A percentile compares a stretch with the other conserved stretches of the same genome.
Conservation (phyloP, 371 early-diverging fungal species). For the Zopfochytrium polystomum region DNA sequence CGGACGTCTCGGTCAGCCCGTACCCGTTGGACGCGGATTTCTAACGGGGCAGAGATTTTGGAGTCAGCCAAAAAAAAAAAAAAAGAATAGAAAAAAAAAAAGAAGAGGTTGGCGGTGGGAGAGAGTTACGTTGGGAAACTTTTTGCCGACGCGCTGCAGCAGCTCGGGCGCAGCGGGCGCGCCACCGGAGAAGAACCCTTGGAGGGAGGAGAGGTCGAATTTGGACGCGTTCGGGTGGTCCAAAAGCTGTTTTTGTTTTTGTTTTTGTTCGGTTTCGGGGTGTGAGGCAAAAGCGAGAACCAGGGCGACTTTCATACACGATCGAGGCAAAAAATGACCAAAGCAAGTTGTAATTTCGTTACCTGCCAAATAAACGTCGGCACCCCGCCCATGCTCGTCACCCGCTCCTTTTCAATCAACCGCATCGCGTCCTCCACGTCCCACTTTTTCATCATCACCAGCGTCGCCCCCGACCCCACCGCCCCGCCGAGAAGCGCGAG, state of each 20-base stretch:
- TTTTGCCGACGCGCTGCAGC: neutral
- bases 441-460: slow-evolving; percentile 22
- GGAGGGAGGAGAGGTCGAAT: slow-evolving; percentile 17
- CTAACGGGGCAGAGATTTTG: too few species aligned
- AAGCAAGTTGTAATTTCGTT: neutral
- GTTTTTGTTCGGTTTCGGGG: too few species aligned
- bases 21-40: slow-evolving; percentile 15
- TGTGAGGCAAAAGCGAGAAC: too few species aligned
- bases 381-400: slow-evolving; percentile 21
- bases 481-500: slow-evolving; percentile 2
- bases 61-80: neutral
- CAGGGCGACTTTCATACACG: neutral
- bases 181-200: slow-evolving; percentile 13
- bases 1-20: slow-evolving; percentile 27
- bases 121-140: neutral
- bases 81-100: neutral
- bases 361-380: slow-evolving; percentile 25
- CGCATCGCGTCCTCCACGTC: slow-evolving; percentile 17
- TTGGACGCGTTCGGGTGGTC: slow-evolving; percentile 24
- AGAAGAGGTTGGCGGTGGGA: neutral
- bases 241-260: slow-evolving; percentile 11
- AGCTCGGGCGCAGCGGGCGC: slow-evolving; percentile 22
- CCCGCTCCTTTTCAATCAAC: slow-evolving; percentile 24
- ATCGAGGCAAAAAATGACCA: neutral
- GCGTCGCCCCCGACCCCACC: slow-evolving; percentile 13